A percentile compares a stretch with the other conserved stretches of the same genome.
Conservation (phyloP, 306 rosid genomes). For the Quercus alba region DNA sequence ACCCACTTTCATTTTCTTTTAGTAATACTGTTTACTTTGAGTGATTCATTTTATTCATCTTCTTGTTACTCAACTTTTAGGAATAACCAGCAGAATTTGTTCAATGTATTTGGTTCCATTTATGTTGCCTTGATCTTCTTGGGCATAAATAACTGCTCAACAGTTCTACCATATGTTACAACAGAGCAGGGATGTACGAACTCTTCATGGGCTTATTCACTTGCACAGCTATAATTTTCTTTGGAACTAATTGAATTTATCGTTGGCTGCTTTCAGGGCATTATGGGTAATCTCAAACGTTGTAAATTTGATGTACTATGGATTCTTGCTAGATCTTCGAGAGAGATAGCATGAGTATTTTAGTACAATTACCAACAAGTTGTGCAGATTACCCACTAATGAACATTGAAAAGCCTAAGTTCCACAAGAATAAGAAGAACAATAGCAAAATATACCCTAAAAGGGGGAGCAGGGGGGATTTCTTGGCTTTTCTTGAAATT, state of each 20-base stretch:
- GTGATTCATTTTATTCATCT: background rate
- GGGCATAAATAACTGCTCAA: background rate
- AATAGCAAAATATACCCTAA: no score
- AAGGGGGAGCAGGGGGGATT: no score
- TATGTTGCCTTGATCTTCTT: background rate
- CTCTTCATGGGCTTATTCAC: background rate
- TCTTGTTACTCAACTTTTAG: slow-evolving; percentile 7
- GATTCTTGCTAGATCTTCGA: no score
- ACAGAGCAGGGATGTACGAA: background rate
- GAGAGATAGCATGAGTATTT: no score
- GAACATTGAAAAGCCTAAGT: no score
- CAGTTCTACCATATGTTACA: background rate
- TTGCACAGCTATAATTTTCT: background rate
- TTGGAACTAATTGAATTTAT: background rate
- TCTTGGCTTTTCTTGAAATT: background rate
- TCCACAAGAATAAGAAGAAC: no score
- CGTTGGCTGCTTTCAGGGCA: background rate
- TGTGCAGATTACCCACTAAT: no score
- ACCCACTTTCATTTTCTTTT: background rate
- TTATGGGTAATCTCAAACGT: no score
- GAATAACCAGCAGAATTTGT: background rate
- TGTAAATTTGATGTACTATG: no score
- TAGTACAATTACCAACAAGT: no score
- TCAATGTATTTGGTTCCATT: background rate
- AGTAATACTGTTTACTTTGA: background rate